Conservation (phyloP, 2,329 filamentous ascomycete species). For the Paramyrothecium roridum region DNA sequence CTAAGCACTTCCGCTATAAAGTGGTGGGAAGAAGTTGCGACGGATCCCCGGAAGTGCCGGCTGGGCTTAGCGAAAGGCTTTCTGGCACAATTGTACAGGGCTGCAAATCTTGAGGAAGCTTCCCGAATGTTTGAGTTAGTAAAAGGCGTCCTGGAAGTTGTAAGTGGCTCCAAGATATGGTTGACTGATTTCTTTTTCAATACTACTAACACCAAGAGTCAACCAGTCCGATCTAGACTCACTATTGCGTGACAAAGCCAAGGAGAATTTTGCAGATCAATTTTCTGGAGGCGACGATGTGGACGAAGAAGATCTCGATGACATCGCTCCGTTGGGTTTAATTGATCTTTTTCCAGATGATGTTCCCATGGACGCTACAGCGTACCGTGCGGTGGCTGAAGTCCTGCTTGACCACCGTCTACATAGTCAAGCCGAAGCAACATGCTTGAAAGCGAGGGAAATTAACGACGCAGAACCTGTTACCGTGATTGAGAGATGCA, state of each 20-base stretch:
- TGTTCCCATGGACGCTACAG: constrained; percentile 7
- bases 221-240: constrained; percentile 10
- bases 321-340: constrained; percentile 12
- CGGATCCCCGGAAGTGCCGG: constrained; percentile 11
- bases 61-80: constrained; percentile 12
- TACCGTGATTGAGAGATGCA: constrained; percentile 10
- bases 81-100: constrained; percentile 10
- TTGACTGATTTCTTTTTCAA: too few species aligned
- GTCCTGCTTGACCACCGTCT: constrained; percentile 12
- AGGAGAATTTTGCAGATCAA: constrained; percentile 8
- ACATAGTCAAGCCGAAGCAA: constrained; percentile 9
- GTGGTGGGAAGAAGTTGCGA: constrained; percentile 16
- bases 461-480: not conserved
- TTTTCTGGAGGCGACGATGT: not conserved
- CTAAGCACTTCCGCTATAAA: constrained; percentile 6
- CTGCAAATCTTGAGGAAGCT: constrained; percentile 5
- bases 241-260: constrained; percentile 10
- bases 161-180: too few species aligned
- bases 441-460: constrained; percentile 12
- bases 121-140: not conserved
- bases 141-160: too few species aligned
- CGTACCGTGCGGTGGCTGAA: constrained; percentile 15
- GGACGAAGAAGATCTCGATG: constrained; percentile 2
- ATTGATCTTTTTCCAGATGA: constrained; percentile 14
- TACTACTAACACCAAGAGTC: not conserved